Evolutionary conservation across 2,329 filamentous ascomycete genomes (phyloP).

Genomic region (Phaeosphaeria sp.): DNA sequence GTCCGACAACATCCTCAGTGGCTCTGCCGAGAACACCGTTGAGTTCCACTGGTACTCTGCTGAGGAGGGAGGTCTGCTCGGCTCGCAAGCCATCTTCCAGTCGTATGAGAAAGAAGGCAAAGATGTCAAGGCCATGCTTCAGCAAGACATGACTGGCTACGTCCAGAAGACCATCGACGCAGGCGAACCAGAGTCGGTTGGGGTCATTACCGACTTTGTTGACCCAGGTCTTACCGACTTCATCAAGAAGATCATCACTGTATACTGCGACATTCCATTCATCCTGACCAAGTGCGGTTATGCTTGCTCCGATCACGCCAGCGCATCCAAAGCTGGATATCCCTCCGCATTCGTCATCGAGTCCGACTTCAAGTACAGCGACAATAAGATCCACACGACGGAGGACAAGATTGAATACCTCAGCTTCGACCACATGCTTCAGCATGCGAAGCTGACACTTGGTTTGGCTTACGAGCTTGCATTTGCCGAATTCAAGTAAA

Average conservation of each 20-base stretch:
- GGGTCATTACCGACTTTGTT: conserved; percentile 92
- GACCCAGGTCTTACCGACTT: conserved; percentile 83
- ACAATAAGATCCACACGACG: conserved; percentile 73
- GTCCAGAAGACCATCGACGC: conserved; percentile 82
- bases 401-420: conserved; percentile 75
- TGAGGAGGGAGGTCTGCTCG: conserved; percentile 86
- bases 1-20: conserved; percentile 72
- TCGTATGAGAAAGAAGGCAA: conserved; percentile 75
- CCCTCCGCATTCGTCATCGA: conserved; percentile 80
- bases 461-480: conserved; percentile 85
- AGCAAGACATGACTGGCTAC: conserved; percentile 94
- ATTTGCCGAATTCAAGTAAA: conserved; percentile 70
- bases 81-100: conserved; percentile 88
- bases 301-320: conserved; percentile 79
- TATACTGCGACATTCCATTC: conserved; percentile 89
- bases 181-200: conserved; percentile 82
- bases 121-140: conserved; percentile 93
- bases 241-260: conserved; percentile 85
- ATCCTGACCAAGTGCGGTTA: conserved; percentile 89
- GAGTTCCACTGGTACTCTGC: conserved; percentile 98
- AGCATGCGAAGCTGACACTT: conserved; percentile 85
- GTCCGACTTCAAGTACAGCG: conserved; percentile 68
- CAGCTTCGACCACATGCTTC: conserved; percentile 88
- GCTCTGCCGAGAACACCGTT: conserved; percentile 81
- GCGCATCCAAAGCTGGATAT: conserved; percentile 75